A percentile compares a stretch with the other conserved stretches of the same genome.
These are phyloP conservation scores for Bertia moriformis DNA, from an alignment of 2,329 filamentous ascomycete genomes.

Conservation along the genomic window DNA sequence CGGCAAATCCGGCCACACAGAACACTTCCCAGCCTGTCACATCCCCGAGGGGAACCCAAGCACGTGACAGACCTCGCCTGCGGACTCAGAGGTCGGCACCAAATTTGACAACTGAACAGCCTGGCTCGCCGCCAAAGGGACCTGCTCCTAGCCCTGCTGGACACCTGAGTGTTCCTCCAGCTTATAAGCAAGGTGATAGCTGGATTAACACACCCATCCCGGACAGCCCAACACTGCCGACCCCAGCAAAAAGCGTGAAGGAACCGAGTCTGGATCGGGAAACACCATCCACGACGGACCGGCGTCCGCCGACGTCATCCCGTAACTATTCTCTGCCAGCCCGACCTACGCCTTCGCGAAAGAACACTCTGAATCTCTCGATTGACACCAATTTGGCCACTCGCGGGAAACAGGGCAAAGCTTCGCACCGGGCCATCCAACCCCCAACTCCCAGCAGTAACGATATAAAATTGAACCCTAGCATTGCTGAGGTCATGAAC, in stretches of 20 bases:
- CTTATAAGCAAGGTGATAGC: slow-evolving; percentile 13
- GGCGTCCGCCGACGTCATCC: too few species aligned
- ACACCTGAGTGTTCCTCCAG: slow-evolving; percentile 14
- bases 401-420: slow-evolving; percentile 13
- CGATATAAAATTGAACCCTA: slow-evolving; percentile 12
- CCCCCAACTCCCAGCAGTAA: slow-evolving; percentile 16
- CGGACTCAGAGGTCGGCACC: slow-evolving; percentile 15
- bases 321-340: too few species aligned
- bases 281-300: too few species aligned
- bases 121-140: slow-evolving; percentile 4
- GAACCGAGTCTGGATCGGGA: too few species aligned
- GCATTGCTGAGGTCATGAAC: slow-evolving; percentile 23
- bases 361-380: background rate
- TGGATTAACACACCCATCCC: slow-evolving; percentile 16
- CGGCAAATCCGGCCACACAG: too few species aligned
- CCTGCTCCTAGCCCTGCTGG: slow-evolving; percentile 5
- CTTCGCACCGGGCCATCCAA: slow-evolving; percentile 17
- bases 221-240: slow-evolving; percentile 13
- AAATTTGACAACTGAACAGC: slow-evolving; percentile 10
- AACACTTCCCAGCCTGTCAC: too few species aligned
- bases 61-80: too few species aligned
- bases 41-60: too few species aligned
- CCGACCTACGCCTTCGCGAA: too few species aligned
- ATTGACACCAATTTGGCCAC: slow-evolving; percentile 18
- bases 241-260: slow-evolving; percentile 4